Evolutionary conservation across 2,329 filamentous ascomycete species (phyloP).

Genomic region (Neofusicoccum laricinum): DNA sequence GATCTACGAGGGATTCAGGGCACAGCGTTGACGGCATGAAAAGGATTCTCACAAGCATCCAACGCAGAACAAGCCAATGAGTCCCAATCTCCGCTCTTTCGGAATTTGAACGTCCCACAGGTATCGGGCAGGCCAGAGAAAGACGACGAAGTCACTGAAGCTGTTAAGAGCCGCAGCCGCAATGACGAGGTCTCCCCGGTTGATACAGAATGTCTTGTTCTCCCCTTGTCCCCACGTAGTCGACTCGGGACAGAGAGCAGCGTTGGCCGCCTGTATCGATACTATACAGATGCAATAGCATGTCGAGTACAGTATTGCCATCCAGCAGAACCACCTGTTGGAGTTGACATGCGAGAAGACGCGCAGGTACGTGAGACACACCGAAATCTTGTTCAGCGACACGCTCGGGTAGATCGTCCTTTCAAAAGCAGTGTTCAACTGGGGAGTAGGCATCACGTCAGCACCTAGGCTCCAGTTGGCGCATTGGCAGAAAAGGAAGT

Average conservation of each 20-base stretch:
- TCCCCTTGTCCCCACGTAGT: constrained; percentile 26
- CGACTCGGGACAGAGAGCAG: constrained; percentile 30
- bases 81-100: constrained; percentile 26
- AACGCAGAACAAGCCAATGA: constrained; percentile 30
- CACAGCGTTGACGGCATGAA: no score
- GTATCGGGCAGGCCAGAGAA: constrained; percentile 30
- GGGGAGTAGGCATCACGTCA: neutral
- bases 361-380: constrained; percentile 28
- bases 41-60: constrained; percentile 20
- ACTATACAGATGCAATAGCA: constrained; percentile 26
- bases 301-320: neutral
- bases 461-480: neutral
- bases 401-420: constrained; percentile 23
- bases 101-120: constrained; percentile 28
- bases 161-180: constrained; percentile 28
- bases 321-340: constrained; percentile 28
- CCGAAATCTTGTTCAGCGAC: constrained; percentile 28
- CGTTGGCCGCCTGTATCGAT: constrained; percentile 22
- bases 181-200: constrained; percentile 24
- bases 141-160: constrained; percentile 32
- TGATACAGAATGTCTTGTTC: constrained; percentile 31
- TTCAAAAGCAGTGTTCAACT: neutral
- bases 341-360: constrained; percentile 26
- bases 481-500: neutral
- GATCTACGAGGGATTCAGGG: constrained; percentile 23